Conservation (phyloP, 805 yeast species). For the Hanseniaspora meyeri region DNA sequence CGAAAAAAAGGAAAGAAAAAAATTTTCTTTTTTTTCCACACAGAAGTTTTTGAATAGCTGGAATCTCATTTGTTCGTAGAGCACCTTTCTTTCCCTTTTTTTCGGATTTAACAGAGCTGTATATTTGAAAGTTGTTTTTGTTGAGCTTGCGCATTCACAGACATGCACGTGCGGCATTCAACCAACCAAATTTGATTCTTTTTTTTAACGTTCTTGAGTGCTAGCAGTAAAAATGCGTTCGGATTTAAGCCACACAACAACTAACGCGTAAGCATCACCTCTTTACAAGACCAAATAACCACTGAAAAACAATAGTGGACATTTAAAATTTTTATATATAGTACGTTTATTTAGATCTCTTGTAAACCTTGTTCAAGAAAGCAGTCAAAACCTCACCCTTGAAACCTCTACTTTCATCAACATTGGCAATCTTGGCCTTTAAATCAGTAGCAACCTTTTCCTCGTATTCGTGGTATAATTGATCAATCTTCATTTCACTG, state of each 20-base stretch:
- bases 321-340: neutral
- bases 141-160: too few relatives aligned
- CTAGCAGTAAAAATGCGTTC: neutral
- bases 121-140: too few relatives aligned
- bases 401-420: slow-evolving; percentile 90
- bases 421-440: slow-evolving; percentile 46
- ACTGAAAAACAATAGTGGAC: too few relatives aligned
- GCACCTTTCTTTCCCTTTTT: too few relatives aligned
- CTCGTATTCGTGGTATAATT: slow-evolving; percentile 68
- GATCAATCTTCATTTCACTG: slow-evolving; percentile 57
- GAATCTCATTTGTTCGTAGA: too few relatives aligned
- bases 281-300: too few relatives aligned
- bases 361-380: slow-evolving; percentile 83
- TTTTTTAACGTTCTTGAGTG: neutral
- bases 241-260: neutral
- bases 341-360: slow-evolving; percentile 60
- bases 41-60: too few relatives aligned
- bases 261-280: too few relatives aligned
- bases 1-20: neutral
- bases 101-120: too few relatives aligned
- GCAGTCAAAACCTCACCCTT: slow-evolving; percentile 72
- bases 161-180: neutral
- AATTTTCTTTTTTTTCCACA: neutral
- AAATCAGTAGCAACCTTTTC: slow-evolving; percentile 59
- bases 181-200: neutral